These are phyloP conservation scores for Neohortaea acidophila DNA, from an alignment of 495 filamentous ascomycete species.

Conservation along the genomic window DNA sequence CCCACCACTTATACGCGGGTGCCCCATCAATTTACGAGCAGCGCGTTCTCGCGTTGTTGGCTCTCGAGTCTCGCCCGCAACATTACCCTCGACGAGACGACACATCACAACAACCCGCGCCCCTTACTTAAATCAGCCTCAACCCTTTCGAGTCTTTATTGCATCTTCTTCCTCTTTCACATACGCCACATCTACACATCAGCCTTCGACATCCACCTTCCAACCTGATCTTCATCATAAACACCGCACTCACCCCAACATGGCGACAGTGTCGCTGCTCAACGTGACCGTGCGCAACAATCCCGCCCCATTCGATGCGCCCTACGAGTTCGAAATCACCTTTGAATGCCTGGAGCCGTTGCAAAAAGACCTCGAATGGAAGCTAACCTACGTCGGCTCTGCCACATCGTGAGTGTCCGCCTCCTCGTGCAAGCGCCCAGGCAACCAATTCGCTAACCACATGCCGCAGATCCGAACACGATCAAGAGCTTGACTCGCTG, in stretches of 20 bases:
- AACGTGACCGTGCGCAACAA: slow-evolving; percentile 94
- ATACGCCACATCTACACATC: not conserved
- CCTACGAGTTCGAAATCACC: slow-evolving; percentile 94
- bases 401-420: slow-evolving; percentile 65
- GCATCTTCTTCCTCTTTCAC: not conserved
- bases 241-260: slow-evolving; percentile 33
- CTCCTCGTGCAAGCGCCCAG: slow-evolving; percentile 6
- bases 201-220: not conserved
- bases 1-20: too few relatives aligned
- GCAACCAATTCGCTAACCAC: slow-evolving; percentile 14
- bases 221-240: not conserved
- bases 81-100: too few relatives aligned
- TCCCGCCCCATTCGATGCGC: slow-evolving; percentile 72
- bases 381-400: slow-evolving; percentile 95
- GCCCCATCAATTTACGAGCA: too few relatives aligned
- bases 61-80: too few relatives aligned
- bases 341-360: slow-evolving; percentile 92
- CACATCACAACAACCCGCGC: too few relatives aligned
- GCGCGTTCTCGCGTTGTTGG: too few relatives aligned
- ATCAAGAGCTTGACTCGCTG: slow-evolving; percentile 93
- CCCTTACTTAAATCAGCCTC: not conserved
- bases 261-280: slow-evolving; percentile 93
- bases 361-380: slow-evolving; percentile 97
- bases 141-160: too few relatives aligned
- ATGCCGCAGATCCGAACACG: slow-evolving; percentile 73